Percentiles rank a stretch among this genome's conserved stretches.
Evolutionary conservation across 371 early-diverging fungal genomes (phyloP).

Genomic region (Conidiobolus incongruus): DNA sequence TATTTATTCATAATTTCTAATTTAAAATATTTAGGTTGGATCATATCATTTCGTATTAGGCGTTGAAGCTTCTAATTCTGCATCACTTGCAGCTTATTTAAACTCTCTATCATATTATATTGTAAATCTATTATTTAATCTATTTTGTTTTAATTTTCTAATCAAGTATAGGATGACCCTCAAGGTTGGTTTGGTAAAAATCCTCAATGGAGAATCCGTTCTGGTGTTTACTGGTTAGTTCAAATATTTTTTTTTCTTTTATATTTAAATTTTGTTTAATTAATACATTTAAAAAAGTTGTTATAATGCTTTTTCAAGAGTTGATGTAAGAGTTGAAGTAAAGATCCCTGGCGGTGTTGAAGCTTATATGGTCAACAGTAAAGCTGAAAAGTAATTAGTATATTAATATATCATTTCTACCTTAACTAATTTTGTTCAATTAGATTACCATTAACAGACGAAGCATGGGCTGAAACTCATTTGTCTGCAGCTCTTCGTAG

Average conservation of each 20-base stretch:
- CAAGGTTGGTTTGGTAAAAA: conserved; percentile 47
- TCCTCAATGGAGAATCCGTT: conserved; percentile 37
- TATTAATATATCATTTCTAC: too few species aligned
- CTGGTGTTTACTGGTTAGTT: conserved; percentile 40
- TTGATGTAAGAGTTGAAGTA: conserved; percentile 93
- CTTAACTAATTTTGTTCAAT: too few species aligned
- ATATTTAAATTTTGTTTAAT: too few species aligned
- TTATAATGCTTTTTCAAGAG: conserved; percentile 86
- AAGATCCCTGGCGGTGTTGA: conserved; percentile 94
- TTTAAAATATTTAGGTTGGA: conserved; percentile 27
- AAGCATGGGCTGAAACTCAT: conserved; percentile 78
- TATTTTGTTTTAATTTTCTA: background rate
- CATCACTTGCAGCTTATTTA: conserved; percentile 80
- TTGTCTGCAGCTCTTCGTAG: conserved; percentile 72
- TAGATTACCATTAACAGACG: conserved; percentile 7
- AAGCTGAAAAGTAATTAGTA: conserved; percentile 44
- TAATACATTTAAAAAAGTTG: conserved; percentile 33
- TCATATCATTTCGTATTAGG: conserved; percentile 84
- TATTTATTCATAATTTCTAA: background rate
- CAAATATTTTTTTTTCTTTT: too few species aligned
- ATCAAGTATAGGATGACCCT: conserved; percentile 39
- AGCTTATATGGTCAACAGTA: conserved; percentile 61
- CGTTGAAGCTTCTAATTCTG: conserved; percentile 83
- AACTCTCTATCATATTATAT: conserved; percentile 84
- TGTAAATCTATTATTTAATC: conserved; percentile 17